These are phyloP conservation scores for Ganoderma resinaceum DNA, from an alignment of 1,284 basidiomycete species.

Conservation along the genomic window DNA sequence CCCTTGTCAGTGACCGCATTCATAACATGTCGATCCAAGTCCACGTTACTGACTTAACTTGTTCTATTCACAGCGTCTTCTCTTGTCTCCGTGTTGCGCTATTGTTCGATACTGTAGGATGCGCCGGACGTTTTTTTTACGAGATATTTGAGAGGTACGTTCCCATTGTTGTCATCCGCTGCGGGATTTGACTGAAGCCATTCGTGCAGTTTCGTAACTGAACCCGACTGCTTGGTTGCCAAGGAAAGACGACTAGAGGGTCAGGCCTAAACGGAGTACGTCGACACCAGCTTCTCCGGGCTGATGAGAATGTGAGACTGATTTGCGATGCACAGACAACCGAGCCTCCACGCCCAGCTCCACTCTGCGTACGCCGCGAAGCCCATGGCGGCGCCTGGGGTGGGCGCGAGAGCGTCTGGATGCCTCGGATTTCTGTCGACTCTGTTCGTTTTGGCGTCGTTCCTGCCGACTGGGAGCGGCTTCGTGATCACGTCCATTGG, in stretches of 20 bases:
- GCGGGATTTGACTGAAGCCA: too few species aligned
- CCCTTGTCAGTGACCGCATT: background rate
- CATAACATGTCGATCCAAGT: background rate
- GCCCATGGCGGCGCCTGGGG: background rate
- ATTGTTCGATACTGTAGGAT: background rate
- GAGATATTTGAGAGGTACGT: background rate
- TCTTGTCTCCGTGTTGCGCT: background rate
- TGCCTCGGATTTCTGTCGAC: background rate
- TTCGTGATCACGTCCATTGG: background rate
- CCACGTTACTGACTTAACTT: background rate
- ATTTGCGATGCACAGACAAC: background rate
- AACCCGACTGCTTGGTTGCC: background rate
- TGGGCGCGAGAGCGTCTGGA: constrained; percentile 5
- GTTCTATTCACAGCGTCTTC: background rate
- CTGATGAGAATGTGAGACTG: background rate
- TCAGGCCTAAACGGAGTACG: background rate
- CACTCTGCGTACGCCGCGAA: background rate
- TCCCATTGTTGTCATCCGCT: background rate
- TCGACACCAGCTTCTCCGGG: background rate
- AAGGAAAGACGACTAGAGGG: background rate
- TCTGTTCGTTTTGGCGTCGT: background rate
- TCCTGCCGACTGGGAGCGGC: background rate
- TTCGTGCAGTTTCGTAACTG: background rate
- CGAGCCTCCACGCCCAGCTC: background rate
- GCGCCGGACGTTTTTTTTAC: background rate